Evolutionary conservation across 768 basidiomycete genomes (phyloP).

Genomic region (Phlebiopsis flavidoalba): DNA sequence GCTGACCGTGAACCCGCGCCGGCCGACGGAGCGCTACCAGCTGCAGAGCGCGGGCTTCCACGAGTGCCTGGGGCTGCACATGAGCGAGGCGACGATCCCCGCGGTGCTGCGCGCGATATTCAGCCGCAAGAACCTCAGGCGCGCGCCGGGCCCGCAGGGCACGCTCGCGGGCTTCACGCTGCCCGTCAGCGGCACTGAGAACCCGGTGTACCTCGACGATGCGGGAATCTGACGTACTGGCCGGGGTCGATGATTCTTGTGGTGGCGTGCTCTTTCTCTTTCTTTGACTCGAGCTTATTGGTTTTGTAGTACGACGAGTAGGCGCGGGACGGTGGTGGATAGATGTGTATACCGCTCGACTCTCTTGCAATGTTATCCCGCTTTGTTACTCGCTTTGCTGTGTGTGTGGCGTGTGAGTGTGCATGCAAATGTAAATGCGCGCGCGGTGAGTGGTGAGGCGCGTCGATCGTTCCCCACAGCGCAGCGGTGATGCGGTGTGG

Average conservation of each 20-base stretch:
- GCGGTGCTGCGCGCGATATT: conserved; percentile 44
- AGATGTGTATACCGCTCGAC: too few species aligned
- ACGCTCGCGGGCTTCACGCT: conserved; percentile 26
- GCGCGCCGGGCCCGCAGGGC: conserved; percentile 41
- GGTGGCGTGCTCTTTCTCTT: conserved; percentile 1
- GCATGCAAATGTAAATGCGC: too few species aligned
- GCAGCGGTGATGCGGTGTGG: too few species aligned
- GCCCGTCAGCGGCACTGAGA: conserved; percentile 28
- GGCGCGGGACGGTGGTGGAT: too few species aligned
- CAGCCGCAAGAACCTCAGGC: conserved; percentile 37
- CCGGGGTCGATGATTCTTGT: conserved; percentile 15
- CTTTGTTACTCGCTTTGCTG: too few species aligned
- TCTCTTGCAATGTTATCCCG: too few species aligned
- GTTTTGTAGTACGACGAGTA: neutral
- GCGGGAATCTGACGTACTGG: conserved; percentile 17
- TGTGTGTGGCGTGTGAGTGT: too few species aligned
- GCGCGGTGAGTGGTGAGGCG: too few species aligned
- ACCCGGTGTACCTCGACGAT: conserved; percentile 21
- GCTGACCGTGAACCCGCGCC: conserved; percentile 31
- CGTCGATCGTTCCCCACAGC: too few species aligned
- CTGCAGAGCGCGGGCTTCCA: conserved; percentile 35
- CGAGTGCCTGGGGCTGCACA: conserved; percentile 28
- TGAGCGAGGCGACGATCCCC: conserved; percentile 29
- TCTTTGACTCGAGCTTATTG: neutral
- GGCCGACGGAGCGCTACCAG: conserved; percentile 28